These are phyloP conservation scores for Zopfia rhizophila DNA, from an alignment of 2,329 filamentous ascomycete genomes.

Conservation along the genomic window DNA sequence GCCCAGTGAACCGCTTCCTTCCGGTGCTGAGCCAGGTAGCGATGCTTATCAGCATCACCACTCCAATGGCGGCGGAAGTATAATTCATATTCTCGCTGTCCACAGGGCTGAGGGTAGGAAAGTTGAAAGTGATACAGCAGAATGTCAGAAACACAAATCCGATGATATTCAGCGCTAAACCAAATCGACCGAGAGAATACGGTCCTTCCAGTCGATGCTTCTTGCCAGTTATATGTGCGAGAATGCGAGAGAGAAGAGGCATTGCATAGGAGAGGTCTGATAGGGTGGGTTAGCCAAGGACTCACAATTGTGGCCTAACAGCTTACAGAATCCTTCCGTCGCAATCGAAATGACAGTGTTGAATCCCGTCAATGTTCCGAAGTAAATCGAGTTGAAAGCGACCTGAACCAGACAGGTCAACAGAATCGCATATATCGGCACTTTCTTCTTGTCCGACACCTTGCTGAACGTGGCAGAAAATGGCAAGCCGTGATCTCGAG, in stretches of 20 bases:
- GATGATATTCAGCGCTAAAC: constrained; percentile 58
- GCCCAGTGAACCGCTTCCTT: constrained; percentile 62
- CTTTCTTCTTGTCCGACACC: constrained; percentile 58
- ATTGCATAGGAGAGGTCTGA: constrained; percentile 67
- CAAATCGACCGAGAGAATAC: constrained; percentile 58
- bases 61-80: constrained; percentile 65
- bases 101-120: constrained; percentile 64
- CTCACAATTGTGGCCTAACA: background rate
- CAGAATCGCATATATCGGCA: constrained; percentile 62
- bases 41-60: constrained; percentile 62
- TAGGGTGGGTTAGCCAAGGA: constrained; percentile 8
- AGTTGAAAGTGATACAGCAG: constrained; percentile 66
- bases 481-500: constrained; percentile 64
- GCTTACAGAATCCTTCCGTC: constrained; percentile 66
- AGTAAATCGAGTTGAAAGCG: constrained; percentile 65
- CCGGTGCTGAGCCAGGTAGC: constrained; percentile 65
- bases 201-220: constrained; percentile 56
- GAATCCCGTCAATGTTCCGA: constrained; percentile 65
- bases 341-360: constrained; percentile 67
- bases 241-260: constrained; percentile 62
- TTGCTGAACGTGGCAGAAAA: constrained; percentile 60
- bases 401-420: constrained; percentile 61
- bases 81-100: constrained; percentile 68
- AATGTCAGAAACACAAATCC: constrained; percentile 65
- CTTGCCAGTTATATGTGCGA: constrained; percentile 57